These are phyloP conservation scores for Pythium rishiriense DNA, from an alignment of 352 stramenopile species.

Conservation along the genomic window DNA sequence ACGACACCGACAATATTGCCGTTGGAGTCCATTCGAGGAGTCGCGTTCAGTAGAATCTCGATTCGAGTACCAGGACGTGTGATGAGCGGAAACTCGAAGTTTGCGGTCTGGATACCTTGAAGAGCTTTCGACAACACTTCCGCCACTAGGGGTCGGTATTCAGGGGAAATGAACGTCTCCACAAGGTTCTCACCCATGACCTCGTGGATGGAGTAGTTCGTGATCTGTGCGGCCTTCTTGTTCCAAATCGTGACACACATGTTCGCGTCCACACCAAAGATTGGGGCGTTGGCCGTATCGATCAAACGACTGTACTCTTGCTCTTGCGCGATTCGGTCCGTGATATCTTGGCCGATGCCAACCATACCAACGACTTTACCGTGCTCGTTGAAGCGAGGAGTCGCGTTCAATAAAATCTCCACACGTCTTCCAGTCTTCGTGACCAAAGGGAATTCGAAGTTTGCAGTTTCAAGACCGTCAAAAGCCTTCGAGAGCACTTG, in stretches of 20 bases:
- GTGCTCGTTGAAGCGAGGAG: constrained; percentile 41
- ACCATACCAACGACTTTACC: constrained; percentile 51
- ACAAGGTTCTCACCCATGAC: constrained; percentile 54
- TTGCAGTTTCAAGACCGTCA: constrained; percentile 27
- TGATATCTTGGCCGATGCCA: constrained; percentile 59
- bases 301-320: constrained; percentile 53
- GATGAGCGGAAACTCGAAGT: constrained; percentile 76
- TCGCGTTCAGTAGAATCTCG: constrained; percentile 34
- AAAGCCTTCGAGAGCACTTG: constrained; percentile 26
- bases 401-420: constrained; percentile 48
- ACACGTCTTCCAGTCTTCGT: constrained; percentile 39
- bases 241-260: constrained; percentile 74
- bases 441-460: constrained; percentile 48
- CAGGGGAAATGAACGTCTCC: constrained; percentile 55
- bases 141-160: constrained; percentile 57
- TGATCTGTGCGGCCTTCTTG: constrained; percentile 70
- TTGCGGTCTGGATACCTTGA: constrained; percentile 51
- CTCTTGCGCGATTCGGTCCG: constrained; percentile 39
- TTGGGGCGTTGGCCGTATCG: constrained; percentile 59
- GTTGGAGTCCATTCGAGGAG: constrained; percentile 27
- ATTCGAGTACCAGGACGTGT: constrained; percentile 42
- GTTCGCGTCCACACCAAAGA: constrained; percentile 74
- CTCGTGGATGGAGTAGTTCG: constrained; percentile 59
- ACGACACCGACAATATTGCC: constrained; percentile 45
- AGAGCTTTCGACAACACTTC: constrained; percentile 58